Base-by-base conservation (phyloP, 1,139 yeast species). In the Hansenula sp. region DNA sequence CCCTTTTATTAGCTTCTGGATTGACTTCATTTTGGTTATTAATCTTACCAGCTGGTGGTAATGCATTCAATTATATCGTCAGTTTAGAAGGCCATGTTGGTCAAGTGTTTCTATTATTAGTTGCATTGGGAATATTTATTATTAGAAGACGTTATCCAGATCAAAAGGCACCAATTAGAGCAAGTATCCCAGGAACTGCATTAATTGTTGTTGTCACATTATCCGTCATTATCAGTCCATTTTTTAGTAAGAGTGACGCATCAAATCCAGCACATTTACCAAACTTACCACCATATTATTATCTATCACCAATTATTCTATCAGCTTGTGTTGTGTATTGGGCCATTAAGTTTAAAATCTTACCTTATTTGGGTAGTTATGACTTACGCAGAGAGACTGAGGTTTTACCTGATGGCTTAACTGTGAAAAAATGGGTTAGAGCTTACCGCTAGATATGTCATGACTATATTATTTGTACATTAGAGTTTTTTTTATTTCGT, bases 61-160 rank as follows among this genome's bases (percentile, higher is more conserved):
- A 76, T 44, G 67, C 81, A 16, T 81, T 76, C 59, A 74, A 75
- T 43, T 81, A 78, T 49, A 69, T 80, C 49, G 75, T 81, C 11
- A 71, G 77, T 12, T 63, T 79, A 52, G 87, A 80, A 55, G 80
- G 84, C 2, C 78, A 77, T 50, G 80, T 80, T 3, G 68, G 65
- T 33, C 81, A 77, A 51, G 51, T 79, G 5, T 76, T 78, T 47
- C 61, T 77, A 24, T 64, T 72, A 0, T 63, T 77, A 10, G 68
- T 72, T 5, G 78, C 82, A 0, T 43, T 76, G 21, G 87, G 86
- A 0, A 54, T 80, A 1, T 74, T 79, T 44, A 66, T 79, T 11
- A 61, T 77, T 29, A 65, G 84, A 42, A 65, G 52, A 39, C 63
- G 74, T 41, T 70, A 74, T 47, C 80, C 79, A 1, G 70, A 67